Evolutionary conservation across 2,329 filamentous ascomycete genomes (phyloP).

Genomic region (Diaporthe velutina): DNA sequence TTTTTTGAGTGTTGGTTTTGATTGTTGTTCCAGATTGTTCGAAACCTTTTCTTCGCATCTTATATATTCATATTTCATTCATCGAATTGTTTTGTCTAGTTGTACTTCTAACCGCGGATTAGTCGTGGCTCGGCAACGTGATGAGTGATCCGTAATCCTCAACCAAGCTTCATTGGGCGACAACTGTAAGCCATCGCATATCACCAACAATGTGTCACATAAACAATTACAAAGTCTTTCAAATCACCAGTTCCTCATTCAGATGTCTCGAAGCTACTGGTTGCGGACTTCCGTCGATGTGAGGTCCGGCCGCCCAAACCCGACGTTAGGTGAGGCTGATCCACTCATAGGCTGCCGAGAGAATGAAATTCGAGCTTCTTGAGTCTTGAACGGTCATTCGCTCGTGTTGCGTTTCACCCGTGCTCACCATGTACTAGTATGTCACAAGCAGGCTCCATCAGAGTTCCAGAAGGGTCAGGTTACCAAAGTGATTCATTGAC

Average conservation of each 20-base stretch:
- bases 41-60: too few species aligned
- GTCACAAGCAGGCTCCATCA: background rate
- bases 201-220: background rate
- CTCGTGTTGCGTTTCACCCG: background rate
- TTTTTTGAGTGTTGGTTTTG: too few species aligned
- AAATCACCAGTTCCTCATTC: background rate
- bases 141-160: conserved; percentile 2
- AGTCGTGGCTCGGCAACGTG: conserved; percentile 1
- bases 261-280: background rate
- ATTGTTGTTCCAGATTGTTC: too few species aligned
- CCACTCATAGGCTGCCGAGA: background rate
- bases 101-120: background rate
- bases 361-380: background rate
- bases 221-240: background rate
- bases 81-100: background rate
- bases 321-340: background rate
- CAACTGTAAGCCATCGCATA: background rate
- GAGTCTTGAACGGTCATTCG: background rate
- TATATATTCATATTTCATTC: background rate
- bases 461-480: background rate
- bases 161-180: background rate
- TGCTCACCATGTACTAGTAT: background rate
- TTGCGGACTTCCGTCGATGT: background rate
- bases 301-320: too few species aligned
- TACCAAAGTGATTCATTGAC: background rate